A percentile compares a stretch with the other conserved stretches of the same genome.
These are phyloP conservation scores for Fusarium sterilihyphosum DNA, from an alignment of 2,329 filamentous ascomycete species.

Conservation along the genomic window DNA sequence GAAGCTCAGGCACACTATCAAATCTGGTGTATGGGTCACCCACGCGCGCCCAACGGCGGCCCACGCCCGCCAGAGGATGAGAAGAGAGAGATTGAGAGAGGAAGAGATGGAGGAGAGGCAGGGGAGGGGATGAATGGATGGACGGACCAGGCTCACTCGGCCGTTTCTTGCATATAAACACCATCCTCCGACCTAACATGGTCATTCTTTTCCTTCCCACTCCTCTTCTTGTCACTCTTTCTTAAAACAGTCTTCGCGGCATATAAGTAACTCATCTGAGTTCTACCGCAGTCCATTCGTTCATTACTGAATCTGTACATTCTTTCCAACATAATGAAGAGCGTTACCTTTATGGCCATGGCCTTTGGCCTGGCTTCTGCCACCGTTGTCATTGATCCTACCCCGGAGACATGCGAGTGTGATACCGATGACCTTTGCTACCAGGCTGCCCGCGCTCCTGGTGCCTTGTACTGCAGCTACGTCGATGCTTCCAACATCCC, in stretches of 20 bases:
- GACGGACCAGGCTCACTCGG: not conserved
- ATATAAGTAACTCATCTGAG: conserved; percentile 37
- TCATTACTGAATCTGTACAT: conserved; percentile 42
- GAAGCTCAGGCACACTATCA: conserved; percentile 28
- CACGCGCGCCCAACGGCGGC: conserved; percentile 20
- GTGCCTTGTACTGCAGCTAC: no score
- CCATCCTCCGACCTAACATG: conserved; percentile 10
- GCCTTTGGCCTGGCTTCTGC: conserved; percentile 44
- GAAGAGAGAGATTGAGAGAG: not conserved
- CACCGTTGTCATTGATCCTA: not conserved
- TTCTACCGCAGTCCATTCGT: conserved; percentile 43
- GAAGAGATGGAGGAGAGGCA: conserved; percentile 3
- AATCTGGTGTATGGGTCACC: conserved; percentile 1
- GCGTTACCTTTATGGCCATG: conserved; percentile 42
- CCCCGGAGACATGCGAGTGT: conserved; percentile 8
- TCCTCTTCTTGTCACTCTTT: conserved; percentile 35
- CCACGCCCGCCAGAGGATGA: conserved; percentile 13
- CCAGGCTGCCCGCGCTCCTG: not conserved
- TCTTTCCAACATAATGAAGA: conserved; percentile 47
- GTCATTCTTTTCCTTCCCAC: not conserved
- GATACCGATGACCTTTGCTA: conserved; percentile 12
- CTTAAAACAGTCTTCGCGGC: conserved; percentile 27
- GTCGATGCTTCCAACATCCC: not conserved
- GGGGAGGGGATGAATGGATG: conserved; percentile 12
- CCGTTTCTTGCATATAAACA: conserved; percentile 38